These are phyloP conservation scores for Biscogniauxia mediterranea DNA, from an alignment of 2,329 filamentous ascomycete species.

Conservation along the genomic window DNA sequence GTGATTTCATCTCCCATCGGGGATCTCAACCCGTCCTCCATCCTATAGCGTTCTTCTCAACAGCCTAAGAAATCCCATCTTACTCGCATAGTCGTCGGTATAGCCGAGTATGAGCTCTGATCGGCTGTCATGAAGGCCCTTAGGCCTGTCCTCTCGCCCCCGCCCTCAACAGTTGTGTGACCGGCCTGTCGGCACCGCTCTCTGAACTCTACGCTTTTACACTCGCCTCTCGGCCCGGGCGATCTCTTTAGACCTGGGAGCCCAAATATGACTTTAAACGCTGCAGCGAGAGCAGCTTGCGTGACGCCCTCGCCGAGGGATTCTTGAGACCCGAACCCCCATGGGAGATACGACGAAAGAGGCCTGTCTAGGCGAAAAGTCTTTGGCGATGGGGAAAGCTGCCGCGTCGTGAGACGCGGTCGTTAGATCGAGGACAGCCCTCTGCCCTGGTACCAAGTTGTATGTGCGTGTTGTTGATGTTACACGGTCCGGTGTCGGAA, in stretches of 20 bases:
- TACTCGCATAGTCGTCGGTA: slow-evolving; percentile 21
- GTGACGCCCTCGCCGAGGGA: slow-evolving; percentile 15
- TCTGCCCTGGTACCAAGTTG: slow-evolving; percentile 9
- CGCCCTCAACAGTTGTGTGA: slow-evolving; percentile 7
- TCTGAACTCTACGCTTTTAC: slow-evolving; percentile 12
- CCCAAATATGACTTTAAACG: slow-evolving; percentile 14
- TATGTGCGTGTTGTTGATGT: slow-evolving; percentile 8
- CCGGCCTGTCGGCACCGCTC: slow-evolving; percentile 22
- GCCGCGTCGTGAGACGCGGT: slow-evolving; percentile 19
- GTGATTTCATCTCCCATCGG: background rate
- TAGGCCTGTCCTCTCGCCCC: slow-evolving; percentile 15
- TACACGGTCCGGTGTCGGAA: slow-evolving; percentile 15
- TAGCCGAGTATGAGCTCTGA: slow-evolving; percentile 15
- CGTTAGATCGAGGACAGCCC: slow-evolving; percentile 17
- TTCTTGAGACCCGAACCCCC: slow-evolving; percentile 11
- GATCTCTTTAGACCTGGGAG: slow-evolving; percentile 10
- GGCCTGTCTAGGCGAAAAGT: slow-evolving; percentile 16
- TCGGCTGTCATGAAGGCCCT: slow-evolving; percentile 18
- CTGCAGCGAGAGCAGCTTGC: slow-evolving; percentile 12
- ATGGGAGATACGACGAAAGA: slow-evolving; percentile 13
- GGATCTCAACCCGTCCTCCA: background rate
- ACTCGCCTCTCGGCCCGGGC: slow-evolving; percentile 13
- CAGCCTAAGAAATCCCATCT: slow-evolving; percentile 10
- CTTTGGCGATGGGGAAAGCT: slow-evolving; percentile 12
- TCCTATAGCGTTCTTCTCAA: background rate